These are phyloP conservation scores for Phycomyces nitens DNA, from an alignment of 192 early-diverging fungal genomes.

Conservation along the genomic window DNA sequence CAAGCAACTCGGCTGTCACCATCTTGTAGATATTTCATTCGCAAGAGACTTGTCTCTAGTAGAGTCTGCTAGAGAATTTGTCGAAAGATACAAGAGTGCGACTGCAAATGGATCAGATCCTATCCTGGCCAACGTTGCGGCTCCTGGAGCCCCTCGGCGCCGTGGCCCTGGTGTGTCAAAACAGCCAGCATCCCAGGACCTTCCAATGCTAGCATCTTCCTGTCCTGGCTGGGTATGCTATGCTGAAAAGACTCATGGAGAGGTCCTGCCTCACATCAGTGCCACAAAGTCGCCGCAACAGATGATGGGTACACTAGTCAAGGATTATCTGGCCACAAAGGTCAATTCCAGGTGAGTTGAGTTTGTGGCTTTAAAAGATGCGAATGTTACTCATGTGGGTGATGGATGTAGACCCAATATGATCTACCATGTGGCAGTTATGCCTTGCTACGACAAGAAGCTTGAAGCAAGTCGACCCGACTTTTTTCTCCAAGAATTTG, in stretches of 20 bases:
- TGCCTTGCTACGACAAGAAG: conserved; percentile 99
- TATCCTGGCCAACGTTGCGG: too few relatives aligned
- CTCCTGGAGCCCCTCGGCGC: too few relatives aligned
- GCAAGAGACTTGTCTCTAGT: conserved; percentile 83
- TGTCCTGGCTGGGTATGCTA: conserved; percentile 97
- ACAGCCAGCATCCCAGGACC: conserved; percentile 1
- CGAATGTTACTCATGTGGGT: background rate
- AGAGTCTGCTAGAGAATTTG: conserved; percentile 87
- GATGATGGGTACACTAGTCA: conserved; percentile 91
- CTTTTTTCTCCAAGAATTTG: conserved; percentile 79
- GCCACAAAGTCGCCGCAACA: conserved; percentile 96
- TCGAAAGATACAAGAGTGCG: conserved; percentile 58
- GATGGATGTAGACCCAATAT: conserved; percentile 48
- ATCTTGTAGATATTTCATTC: conserved; percentile 88
- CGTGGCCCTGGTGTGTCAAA: too few relatives aligned
- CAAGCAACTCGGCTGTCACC: conserved; percentile 77
- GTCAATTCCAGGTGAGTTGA: conserved; percentile 44
- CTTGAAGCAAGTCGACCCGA: conserved; percentile 92
- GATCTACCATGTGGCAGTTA: conserved; percentile 91
- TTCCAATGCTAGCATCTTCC: conserved; percentile 65
- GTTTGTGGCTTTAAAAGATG: background rate
- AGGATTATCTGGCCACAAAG: conserved; percentile 72
- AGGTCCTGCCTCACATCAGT: conserved; percentile 85
- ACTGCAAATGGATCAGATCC: conserved; percentile 21
- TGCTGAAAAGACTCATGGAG: conserved; percentile 95